Evolutionary conservation across 78 protist genomes (phyloP), one percentile per base, ranked within the genome.

Genomic region (Dictyostelium purpureum): DNA sequence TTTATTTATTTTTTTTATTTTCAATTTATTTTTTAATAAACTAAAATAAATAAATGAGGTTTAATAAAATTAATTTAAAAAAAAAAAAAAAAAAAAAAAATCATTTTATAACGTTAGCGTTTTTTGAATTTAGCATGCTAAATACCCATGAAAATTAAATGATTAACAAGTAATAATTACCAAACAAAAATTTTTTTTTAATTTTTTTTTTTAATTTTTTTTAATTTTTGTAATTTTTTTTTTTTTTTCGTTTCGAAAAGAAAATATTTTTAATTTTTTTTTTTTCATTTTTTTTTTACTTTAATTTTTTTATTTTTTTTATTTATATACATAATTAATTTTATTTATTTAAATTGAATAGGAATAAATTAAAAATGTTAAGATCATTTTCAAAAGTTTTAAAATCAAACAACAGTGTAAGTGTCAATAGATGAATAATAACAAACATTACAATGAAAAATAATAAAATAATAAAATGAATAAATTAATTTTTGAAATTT

Each of bases 341-440:
- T n/a, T n/a, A 18, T 56, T 56, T 56, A 19, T 21, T 6, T 11
- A 16, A 56, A 47, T 14, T 3, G 7, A 47, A 14, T 47, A 47
- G 12, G 6, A 6, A 16, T n/a, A 56, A 37, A 67, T 67, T 37
- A 21, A 67, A 67, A 33, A 67, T 67, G 76, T 67, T 67, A 67
- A 67, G 76, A 67, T 67, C 76, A 67, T 33, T 67, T 47, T 12
- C 6, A 28, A 65, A 65, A 65, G 43, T 40, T 67, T n/a, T 67
- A 38, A 67, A 67, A 56, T 67, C 31, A 67, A 47, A 47, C 10
- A n/a, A 63, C 42, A 67, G 31, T 67, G 37, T 67, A 7, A 67
- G 54, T 33, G 75, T 67, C 5, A 5, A 21, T 54, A 14, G 61
- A 47, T 6, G 10, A 47, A 12, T 12, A 10, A 47, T 12, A 12